Evolutionary conservation across 805 yeast genomes (phyloP).

Genomic region (Candida xiaguanensis): DNA sequence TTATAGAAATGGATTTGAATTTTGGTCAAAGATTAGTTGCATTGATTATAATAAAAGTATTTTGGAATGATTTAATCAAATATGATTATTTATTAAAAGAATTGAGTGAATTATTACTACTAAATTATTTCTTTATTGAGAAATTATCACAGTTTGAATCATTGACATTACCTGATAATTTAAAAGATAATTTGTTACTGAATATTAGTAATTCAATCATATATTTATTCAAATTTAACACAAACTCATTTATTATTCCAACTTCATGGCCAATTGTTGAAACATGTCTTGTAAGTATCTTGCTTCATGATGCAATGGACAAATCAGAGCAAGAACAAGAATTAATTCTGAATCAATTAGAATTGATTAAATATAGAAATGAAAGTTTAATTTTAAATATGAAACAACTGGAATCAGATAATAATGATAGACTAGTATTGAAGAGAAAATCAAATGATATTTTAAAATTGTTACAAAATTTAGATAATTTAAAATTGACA

Average conservation of each 20-base stretch:
- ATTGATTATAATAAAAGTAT: constrained; percentile 52
- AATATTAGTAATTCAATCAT: constrained; percentile 27
- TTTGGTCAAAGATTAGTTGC: constrained; percentile 34
- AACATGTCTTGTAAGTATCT: constrained; percentile 41
- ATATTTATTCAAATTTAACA: constrained; percentile 45
- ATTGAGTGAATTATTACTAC: constrained; percentile 56
- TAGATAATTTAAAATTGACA: constrained; percentile 31
- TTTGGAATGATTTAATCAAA: constrained; percentile 66
- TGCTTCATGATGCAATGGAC: constrained; percentile 16
- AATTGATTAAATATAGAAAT: constrained; percentile 61
- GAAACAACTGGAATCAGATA: constrained; percentile 10
- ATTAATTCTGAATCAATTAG: constrained; percentile 45
- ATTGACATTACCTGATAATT: constrained; percentile 12
- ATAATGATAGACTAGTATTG: constrained; percentile 8
- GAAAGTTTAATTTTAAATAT: constrained; percentile 63
- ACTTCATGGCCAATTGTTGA: constrained; percentile 57
- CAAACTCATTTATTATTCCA: constrained; percentile 63
- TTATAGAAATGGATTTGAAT: constrained; percentile 21
- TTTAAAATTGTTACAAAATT: constrained; percentile 28
- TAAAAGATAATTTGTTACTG: constrained; percentile 25
- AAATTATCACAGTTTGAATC: constrained; percentile 17
- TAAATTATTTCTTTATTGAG: constrained; percentile 40
- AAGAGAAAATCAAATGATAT: constrained; percentile 26
- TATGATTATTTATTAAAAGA: constrained; percentile 60
- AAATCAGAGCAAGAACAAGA: constrained; percentile 23